Evolutionary conservation across 2,329 filamentous ascomycete species (phyloP).

Genomic region (Aspergillus chevalieri): DNA sequence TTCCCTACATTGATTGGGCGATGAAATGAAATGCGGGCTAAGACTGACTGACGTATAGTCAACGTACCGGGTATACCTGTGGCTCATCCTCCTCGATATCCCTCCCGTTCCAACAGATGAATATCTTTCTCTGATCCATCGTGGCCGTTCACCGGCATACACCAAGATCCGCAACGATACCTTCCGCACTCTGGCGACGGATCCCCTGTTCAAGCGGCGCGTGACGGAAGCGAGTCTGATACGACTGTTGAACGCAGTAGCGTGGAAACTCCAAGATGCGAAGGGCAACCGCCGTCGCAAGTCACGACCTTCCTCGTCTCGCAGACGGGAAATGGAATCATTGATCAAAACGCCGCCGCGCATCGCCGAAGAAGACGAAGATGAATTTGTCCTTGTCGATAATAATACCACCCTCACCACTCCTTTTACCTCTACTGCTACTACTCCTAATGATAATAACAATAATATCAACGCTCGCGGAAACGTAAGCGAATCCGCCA

Average conservation of each 20-base stretch:
- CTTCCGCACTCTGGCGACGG: conserved; percentile 90
- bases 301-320: conserved; percentile 34
- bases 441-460: neutral
- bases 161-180: conserved; percentile 98
- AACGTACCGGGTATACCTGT: conserved; percentile 86
- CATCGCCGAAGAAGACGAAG: conserved; percentile 34
- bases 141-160: conserved; percentile 89
- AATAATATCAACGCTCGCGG: neutral
- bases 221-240: conserved; percentile 95
- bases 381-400: conserved; percentile 44
- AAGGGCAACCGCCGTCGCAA: conserved; percentile 34
- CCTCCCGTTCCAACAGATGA: conserved; percentile 77
- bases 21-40: conserved; percentile 1
- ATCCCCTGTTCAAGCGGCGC: conserved; percentile 90
- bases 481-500: conserved; percentile 62
- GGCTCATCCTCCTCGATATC: conserved; percentile 87
- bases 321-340: conserved; percentile 44
- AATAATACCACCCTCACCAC: neutral
- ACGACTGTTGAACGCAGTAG: conserved; percentile 86
- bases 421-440: neutral
- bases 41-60: conserved; percentile 53
- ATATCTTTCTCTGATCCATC: conserved; percentile 85
- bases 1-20: neutral
- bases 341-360: conserved; percentile 33
- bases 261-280: conserved; percentile 85